Evolutionary conservation across 1,139 yeast species (phyloP).

Genomic region (Pneumocystis jirovecii): DNA sequence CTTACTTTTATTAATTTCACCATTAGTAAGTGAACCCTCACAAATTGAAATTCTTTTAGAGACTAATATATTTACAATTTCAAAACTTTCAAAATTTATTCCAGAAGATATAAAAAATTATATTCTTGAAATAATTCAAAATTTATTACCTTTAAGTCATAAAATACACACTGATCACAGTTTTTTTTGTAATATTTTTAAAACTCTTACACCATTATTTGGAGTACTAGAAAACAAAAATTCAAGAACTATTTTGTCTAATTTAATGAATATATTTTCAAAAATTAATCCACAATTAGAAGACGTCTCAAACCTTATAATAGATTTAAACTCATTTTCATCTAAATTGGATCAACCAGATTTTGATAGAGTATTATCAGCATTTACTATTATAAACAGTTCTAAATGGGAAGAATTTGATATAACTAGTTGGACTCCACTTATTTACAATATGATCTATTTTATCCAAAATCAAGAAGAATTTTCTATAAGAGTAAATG

Average conservation of each 20-base stretch:
- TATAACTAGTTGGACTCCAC: conserved; percentile 62
- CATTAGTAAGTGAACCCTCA: conserved; percentile 4
- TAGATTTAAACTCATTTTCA: conserved; percentile 53
- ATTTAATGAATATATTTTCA: conserved; percentile 48
- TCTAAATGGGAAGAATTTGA: conserved; percentile 30
- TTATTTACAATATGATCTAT: conserved; percentile 51
- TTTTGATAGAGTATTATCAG: conserved; percentile 56
- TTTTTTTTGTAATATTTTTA: conserved; percentile 41
- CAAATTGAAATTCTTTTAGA: conserved; percentile 8
- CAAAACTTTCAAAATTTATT: conserved; percentile 44
- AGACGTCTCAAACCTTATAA: conserved; percentile 37
- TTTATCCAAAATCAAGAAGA: conserved; percentile 70
- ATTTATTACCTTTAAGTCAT: conserved; percentile 32
- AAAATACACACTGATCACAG: conserved; percentile 38
- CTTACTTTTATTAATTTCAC: conserved; percentile 8
- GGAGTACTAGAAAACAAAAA: conserved; percentile 42
- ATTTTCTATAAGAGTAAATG: conserved; percentile 64
- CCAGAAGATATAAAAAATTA: conserved; percentile 42
- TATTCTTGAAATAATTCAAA: conserved; percentile 43
- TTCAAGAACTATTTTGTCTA: conserved; percentile 46
- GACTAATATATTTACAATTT: conserved; percentile 25
- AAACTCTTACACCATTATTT: conserved; percentile 44
- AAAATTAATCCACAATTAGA: conserved; percentile 32
- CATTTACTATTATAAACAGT: conserved; percentile 55
- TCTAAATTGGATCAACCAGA: conserved; percentile 61